These are phyloP conservation scores for Pelargonium fulgidum DNA, from an alignment of 441 rosid species.

Conservation along the genomic window DNA sequence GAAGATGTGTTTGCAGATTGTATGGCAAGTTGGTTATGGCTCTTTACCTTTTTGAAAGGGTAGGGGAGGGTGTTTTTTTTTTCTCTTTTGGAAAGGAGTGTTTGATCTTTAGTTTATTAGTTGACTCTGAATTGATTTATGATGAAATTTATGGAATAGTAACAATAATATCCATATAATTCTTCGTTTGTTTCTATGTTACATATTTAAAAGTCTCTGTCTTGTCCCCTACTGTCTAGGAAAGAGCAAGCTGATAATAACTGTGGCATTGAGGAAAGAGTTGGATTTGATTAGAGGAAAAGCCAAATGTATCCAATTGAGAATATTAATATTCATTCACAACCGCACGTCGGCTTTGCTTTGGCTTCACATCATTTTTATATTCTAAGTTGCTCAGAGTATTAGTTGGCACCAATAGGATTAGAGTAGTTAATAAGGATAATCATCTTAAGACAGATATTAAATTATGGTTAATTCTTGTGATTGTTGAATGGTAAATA, in stretches of 20 bases:
- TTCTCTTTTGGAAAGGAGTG: background rate
- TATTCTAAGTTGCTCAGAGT: too few species aligned
- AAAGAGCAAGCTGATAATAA: conserved; percentile 18
- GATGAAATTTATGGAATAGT: background rate
- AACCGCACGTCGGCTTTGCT: too few species aligned
- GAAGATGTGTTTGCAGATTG: background rate
- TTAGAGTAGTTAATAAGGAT: too few species aligned
- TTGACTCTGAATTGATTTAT: conserved; percentile 13
- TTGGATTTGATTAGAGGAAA: background rate
- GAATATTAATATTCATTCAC: too few species aligned
- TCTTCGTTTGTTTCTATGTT: too few species aligned
- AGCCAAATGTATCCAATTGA: too few species aligned
- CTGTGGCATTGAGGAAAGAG: background rate
- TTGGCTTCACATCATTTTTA: too few species aligned
- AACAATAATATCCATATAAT: too few species aligned
- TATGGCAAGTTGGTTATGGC: background rate
- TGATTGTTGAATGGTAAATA: too few species aligned
- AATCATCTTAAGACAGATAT: too few species aligned
- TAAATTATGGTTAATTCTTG: too few species aligned
- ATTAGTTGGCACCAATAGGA: too few species aligned
- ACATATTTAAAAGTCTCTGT: background rate
- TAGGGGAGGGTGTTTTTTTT: background rate
- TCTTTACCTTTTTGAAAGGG: background rate
- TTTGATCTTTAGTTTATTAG: conserved; percentile 13
- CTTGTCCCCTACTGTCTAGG: conserved; percentile 22